These are phyloP conservation scores for Przewalskia tangutica DNA, from an alignment of 257 asterid genomes.

Conservation along the genomic window DNA sequence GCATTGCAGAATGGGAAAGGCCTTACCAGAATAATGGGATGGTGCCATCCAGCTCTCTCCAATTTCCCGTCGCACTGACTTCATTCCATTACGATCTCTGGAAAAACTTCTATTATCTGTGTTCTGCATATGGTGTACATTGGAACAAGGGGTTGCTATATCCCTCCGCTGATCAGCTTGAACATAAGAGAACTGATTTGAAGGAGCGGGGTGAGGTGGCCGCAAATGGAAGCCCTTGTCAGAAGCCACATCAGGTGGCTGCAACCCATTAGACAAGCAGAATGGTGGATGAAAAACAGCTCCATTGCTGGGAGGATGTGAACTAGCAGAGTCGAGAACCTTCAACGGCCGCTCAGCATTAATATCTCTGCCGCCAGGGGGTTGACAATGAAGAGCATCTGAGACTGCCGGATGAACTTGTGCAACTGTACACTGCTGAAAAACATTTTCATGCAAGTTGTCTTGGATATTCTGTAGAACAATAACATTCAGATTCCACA, in stretches of 20 bases:
- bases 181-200: slow-evolving; percentile 77
- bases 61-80: slow-evolving; percentile 29
- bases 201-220: slow-evolving; percentile 89
- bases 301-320: slow-evolving; percentile 30
- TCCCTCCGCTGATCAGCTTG: slow-evolving; percentile 48
- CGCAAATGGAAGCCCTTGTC: slow-evolving; percentile 60
- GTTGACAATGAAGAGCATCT: slow-evolving; percentile 34
- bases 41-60: slow-evolving; percentile 75
- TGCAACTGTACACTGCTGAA: slow-evolving; percentile 26
- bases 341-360: slow-evolving; percentile 38
- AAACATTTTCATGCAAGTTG: slow-evolving; percentile 24
- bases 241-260: slow-evolving; percentile 32
- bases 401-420: slow-evolving; percentile 21
- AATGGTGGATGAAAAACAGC: slow-evolving; percentile 28
- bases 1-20: neutral
- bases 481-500: neutral
- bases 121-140: slow-evolving; percentile 40
- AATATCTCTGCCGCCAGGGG: slow-evolving; percentile 33
- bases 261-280: slow-evolving; percentile 30
- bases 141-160: slow-evolving; percentile 42
- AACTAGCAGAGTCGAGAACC: slow-evolving; percentile 23
- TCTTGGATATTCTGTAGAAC: slow-evolving; percentile 36
- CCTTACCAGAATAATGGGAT: slow-evolving; percentile 23
- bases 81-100: slow-evolving; percentile 50
- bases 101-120: slow-evolving; percentile 17